Evolutionary conservation across 2,329 filamentous ascomycete species (phyloP).

Genomic region (Capronia coronata): DNA sequence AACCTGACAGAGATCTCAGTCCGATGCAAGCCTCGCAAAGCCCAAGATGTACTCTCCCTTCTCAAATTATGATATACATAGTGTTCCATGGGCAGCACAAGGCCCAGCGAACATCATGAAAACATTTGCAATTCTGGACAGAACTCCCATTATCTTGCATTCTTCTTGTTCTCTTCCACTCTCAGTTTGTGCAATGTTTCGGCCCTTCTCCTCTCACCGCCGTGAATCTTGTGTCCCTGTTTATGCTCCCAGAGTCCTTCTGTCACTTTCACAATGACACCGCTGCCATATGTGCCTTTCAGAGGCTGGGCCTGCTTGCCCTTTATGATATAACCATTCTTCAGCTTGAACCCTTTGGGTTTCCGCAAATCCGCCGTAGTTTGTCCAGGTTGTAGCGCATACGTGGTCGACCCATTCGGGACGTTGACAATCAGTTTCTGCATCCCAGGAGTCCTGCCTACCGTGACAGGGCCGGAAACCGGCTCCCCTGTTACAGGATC

Average conservation of each 20-base stretch:
- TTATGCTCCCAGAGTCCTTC: conserved; percentile 93
- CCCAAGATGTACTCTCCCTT: too few species aligned
- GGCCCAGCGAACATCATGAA: neutral
- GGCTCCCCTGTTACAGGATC: conserved; percentile 33
- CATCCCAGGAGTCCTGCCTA: conserved; percentile 48
- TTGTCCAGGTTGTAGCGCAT: conserved; percentile 40
- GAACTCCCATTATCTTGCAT: conserved; percentile 9
- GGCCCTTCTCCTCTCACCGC: conserved; percentile 82
- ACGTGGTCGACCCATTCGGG: conserved; percentile 50
- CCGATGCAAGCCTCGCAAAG: too few species aligned
- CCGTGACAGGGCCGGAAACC: conserved; percentile 24
- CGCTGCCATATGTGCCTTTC: conserved; percentile 53
- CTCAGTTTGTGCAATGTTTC: conserved; percentile 83
- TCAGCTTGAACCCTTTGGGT: conserved; percentile 61
- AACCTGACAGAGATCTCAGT: too few species aligned
- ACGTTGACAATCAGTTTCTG: conserved; percentile 57
- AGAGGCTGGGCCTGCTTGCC: conserved; percentile 68
- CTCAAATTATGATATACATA: neutral
- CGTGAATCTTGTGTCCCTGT: conserved; percentile 85
- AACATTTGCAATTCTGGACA: neutral
- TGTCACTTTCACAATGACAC: conserved; percentile 61
- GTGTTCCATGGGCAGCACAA: neutral
- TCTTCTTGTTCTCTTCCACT: conserved; percentile 68
- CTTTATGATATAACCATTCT: conserved; percentile 61
- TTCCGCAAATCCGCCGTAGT: conserved; percentile 45